phyloP scores from a whole-genome alignment of 75 land plant species.

The Sequoiadendron giganteum region DNA sequence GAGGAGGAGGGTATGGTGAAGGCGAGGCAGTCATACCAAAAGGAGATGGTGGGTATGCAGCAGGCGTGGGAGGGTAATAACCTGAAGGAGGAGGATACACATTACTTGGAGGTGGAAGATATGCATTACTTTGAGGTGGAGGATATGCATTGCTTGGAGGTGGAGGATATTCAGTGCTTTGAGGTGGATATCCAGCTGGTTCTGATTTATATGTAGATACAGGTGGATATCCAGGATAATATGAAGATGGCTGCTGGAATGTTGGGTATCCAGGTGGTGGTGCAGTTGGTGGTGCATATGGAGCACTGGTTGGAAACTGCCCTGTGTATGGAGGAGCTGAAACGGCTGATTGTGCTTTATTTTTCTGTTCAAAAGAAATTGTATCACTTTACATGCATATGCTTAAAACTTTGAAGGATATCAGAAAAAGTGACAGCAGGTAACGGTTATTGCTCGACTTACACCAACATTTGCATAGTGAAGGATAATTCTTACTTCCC shows the following conservation, averaged over 20 bases:
- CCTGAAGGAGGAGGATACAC: slow-evolving; percentile 20
- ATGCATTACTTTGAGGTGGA: slow-evolving; percentile 12
- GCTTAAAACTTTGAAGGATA: neutral
- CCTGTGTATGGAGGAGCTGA: slow-evolving; percentile 29
- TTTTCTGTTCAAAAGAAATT: neutral
- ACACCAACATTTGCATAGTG: slow-evolving; percentile 51
- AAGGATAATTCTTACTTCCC: slow-evolving; percentile 72
- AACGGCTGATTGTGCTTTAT: neutral
- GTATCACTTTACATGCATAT: neutral
- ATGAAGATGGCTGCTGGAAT: slow-evolving; percentile 10
- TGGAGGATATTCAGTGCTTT: too few species aligned
- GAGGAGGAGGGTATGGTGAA: slow-evolving; percentile 10
- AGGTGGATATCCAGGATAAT: slow-evolving; percentile 1
- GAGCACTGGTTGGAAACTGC: slow-evolving; percentile 14
- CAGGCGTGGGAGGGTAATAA: slow-evolving; percentile 11
- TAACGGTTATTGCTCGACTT: neutral
- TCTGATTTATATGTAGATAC: neutral
- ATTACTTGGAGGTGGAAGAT: slow-evolving; percentile 28
- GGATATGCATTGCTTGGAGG: slow-evolving; percentile 12
- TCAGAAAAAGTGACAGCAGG: neutral
- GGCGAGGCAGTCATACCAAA: slow-evolving; percentile 9
- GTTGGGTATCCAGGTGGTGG: slow-evolving; percentile 23
- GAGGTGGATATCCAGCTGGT: slow-evolving; percentile 11
- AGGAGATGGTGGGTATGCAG: slow-evolving; percentile 18
- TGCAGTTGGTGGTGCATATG: slow-evolving; percentile 38